Base-by-base conservation (phyloP, 176 grass and related monocot species). In the Aegilops sharonensis region DNA sequence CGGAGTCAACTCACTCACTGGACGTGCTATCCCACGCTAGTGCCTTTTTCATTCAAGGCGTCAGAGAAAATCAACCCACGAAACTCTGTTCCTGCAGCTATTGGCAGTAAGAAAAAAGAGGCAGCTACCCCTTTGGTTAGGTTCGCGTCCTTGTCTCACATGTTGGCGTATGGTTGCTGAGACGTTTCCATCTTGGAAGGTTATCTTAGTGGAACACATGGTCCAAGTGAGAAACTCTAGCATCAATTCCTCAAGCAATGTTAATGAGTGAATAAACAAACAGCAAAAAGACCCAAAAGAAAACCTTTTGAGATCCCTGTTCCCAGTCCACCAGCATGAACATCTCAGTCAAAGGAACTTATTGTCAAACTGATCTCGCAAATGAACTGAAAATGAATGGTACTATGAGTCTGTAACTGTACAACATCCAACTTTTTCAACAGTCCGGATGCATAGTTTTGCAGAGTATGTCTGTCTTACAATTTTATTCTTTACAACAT, bases 181-280 rank as follows among this genome's bases (percentile, higher is more conserved):
- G 15, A 68, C 3, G 66, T 65, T 90, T 54, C 34, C 20, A 56
- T 83, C 79, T 54, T 21, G 11, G 14, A 72, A 67, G 70, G 43
- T 54, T 54, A 54, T 54, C 50, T 54, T 54, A 5, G 50, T 18
- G 15, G 15, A 54, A 54, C 47, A 50, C 47, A 50, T 50, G 13
- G 47, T 42, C 31, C 37, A 56, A 64, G n/a, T 9, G 39, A n/a
- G 72, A 82, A 6, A 52, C n/a, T 3, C 4, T 50, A 50, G 48
- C 32, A 4, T 4, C 32, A 34, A 34, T 34, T 34, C 3, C 32
- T 34, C 32, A 4, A 69, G 2, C 21, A 82, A 36, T 82, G 45
- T 6, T 54, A 59, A 21, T 8, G 18, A 17, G 23, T 61, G 32
- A 7, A 61, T 20, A 72, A 72, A 8, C 57, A 39, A 70, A 34